Percentiles rank a stretch among this genome's conserved stretches.
Conservation (phyloP, 192 early-diverging fungal genomes). For the Coemansia aciculifera region DNA sequence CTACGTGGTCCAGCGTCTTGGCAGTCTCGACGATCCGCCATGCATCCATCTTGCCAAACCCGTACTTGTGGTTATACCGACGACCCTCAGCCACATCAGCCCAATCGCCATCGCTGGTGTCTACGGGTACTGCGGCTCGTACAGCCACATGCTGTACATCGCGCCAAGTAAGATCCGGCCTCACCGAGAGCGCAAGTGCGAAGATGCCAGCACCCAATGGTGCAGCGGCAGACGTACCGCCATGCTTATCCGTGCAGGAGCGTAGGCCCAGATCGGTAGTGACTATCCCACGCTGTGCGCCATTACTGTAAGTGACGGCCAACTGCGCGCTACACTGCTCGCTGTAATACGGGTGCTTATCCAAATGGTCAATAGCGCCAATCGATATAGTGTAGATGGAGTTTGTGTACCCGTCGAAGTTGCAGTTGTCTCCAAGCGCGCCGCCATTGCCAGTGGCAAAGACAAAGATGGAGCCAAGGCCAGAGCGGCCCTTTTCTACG, state of each 20-base stretch:
- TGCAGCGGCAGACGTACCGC: constrained; percentile 95
- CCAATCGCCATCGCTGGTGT: constrained; percentile 75
- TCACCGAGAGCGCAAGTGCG: constrained; percentile 77
- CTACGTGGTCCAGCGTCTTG: constrained; percentile 63
- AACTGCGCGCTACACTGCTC: constrained; percentile 89
- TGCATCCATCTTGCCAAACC: constrained; percentile 90
- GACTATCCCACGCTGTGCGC: constrained; percentile 75
- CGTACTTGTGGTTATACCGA: constrained; percentile 88
- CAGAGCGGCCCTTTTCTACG: constrained; percentile 76
- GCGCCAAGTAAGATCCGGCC: constrained; percentile 95
- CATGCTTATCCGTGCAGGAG: constrained; percentile 75
- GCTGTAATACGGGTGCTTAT: constrained; percentile 80
- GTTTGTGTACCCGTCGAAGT: constrained; percentile 96
- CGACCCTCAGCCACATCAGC: constrained; percentile 64
- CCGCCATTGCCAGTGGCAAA: constrained; percentile 96
- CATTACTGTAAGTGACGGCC: constrained; percentile 85
- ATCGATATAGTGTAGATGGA: constrained; percentile 94
- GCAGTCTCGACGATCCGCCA: constrained; percentile 79
- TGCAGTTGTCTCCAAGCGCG: constrained; percentile 81
- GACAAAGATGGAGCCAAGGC: constrained; percentile 86
- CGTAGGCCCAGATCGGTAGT: constrained; percentile 83
- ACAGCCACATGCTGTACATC: constrained; percentile 89
- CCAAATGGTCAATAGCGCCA: constrained; percentile 76
- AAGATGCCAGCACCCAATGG: constrained; percentile 89
- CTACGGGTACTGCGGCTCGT: constrained; percentile 72